Percentiles rank a stretch among this genome's conserved stretches.
These are phyloP conservation scores for Yarrowia sp. DNA, from an alignment of 805 yeast genomes.

Conservation along the genomic window DNA sequence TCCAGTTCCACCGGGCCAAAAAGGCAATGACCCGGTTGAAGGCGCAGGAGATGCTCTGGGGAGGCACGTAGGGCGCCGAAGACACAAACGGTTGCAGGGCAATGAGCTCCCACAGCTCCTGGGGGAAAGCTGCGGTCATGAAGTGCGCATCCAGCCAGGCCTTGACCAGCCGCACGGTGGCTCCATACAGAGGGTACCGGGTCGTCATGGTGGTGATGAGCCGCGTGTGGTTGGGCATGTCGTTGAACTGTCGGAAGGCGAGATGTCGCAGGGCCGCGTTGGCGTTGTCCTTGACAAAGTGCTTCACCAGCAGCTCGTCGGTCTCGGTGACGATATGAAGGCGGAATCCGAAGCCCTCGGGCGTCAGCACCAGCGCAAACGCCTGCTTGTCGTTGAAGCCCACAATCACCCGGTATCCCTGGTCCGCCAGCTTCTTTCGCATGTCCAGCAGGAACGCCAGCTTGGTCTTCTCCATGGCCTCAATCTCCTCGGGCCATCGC, in stretches of 20 bases:
- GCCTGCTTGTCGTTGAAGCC: conserved; percentile 63
- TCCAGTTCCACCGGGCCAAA: conserved; percentile 92
- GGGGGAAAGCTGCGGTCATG: conserved; percentile 71
- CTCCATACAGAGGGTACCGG: conserved; percentile 73
- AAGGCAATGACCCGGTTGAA: conserved; percentile 76
- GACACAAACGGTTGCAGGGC: conserved; percentile 86
- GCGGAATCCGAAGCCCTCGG: conserved; percentile 89
- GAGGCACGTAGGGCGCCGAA: conserved; percentile 82
- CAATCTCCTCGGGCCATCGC: conserved; percentile 95
- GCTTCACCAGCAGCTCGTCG: conserved; percentile 73
- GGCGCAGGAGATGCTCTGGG: conserved; percentile 80
- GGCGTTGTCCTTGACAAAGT: conserved; percentile 49
- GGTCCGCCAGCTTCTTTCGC: conserved; percentile 54
- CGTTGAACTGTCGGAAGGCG: conserved; percentile 56
- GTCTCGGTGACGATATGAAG: conserved; percentile 80
- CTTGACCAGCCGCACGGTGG: conserved; percentile 84
- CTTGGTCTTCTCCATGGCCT: conserved; percentile 85
- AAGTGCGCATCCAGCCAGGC: conserved; percentile 88
- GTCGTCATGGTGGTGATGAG: conserved; percentile 73
- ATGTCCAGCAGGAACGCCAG: conserved; percentile 85
- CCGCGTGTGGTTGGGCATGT: conserved; percentile 80
- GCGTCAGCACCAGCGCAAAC: conserved; percentile 63
- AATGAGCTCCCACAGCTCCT: conserved; percentile 81
- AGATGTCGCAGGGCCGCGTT: conserved; percentile 45
- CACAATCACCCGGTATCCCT: conserved; percentile 57